Evolutionary conservation across 176 grass and related monocot genomes (phyloP), one percentile per base, ranked within the genome.

Genomic region (Secale cereale): DNA sequence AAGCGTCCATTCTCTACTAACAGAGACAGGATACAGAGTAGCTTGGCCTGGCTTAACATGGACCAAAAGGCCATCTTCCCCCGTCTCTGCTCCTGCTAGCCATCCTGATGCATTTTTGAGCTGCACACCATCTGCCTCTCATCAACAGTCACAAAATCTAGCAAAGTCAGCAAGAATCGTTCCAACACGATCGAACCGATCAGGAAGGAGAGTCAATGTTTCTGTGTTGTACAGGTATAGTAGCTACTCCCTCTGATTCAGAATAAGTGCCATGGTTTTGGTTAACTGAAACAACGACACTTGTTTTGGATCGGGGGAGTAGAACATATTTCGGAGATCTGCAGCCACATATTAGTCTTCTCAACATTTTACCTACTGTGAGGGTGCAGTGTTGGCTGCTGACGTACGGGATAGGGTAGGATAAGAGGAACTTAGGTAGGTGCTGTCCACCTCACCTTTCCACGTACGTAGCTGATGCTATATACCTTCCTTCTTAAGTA

Each of bases 361-460:
- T 32, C 72, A 76, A 46, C 45, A 54, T 28, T 31, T 76, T 76
- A 32, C 27, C 45, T 12, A 76, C 72, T 54, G 45, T 57, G 52
- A 19, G 17, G 39, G 8, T 45, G 70, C 70, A 73, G 9, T 73
- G 23, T 28, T 73, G 70, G 72, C 43, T 31, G 27, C 72, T 76
- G 72, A 76, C 28, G 45, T 31, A 22, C 50, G 45, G 8, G 72
- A 76, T 76, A 76, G 16, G 72, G 19, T 52, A 31, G 72, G 72
- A 76, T 76, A 76, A 54, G 43, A 26, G 25, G 71, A 76, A 54
- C 45, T 54, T 75, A 75, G 72, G 72, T 75, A 74, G 78, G 84
- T 83, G 80, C 22, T 79, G 40, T 86, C 86, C 75, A 28, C 65
- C 78, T 86, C 88, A 86, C 74, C 65, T 82, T 82, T 82, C 63